phyloP scores from a whole-genome alignment of 1,284 basidiomycete genomes.

The Papiliotrema terrestris region DNA sequence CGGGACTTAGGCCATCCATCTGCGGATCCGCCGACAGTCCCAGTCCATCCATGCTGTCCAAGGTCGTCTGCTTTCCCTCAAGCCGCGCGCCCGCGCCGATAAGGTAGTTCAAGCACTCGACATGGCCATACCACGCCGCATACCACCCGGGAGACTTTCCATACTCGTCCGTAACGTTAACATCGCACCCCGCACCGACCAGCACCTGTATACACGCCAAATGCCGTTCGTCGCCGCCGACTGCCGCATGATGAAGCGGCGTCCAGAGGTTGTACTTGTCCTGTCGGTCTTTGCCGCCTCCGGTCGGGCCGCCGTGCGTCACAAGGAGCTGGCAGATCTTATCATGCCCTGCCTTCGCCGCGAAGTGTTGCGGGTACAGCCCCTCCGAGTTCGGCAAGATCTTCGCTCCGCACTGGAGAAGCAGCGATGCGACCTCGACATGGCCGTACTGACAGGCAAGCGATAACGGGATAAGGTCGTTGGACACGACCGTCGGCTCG shows the following conservation, averaged over 20 bases:
- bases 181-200: slow-evolving; percentile 72
- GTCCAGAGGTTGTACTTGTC: slow-evolving; percentile 99
- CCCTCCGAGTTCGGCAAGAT: slow-evolving; percentile 88
- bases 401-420: slow-evolving; percentile 73
- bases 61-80: slow-evolving; percentile 26
- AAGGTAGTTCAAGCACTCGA: slow-evolving; percentile 70
- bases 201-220: slow-evolving; percentile 71
- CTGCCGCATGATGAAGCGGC: slow-evolving; percentile 91
- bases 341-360: slow-evolving; percentile 89
- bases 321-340: slow-evolving; percentile 79
- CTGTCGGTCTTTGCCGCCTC: slow-evolving; percentile 72
- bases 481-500: slow-evolving; percentile 56
- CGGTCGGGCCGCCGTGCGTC: slow-evolving; percentile 51
- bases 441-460: slow-evolving; percentile 89
- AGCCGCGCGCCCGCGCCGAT: slow-evolving; percentile 55
- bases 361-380: slow-evolving; percentile 95
- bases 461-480: slow-evolving; percentile 81
- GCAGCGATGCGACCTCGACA: slow-evolving; percentile 71
- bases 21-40: slow-evolving; percentile 46
- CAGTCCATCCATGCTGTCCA: slow-evolving; percentile 41
- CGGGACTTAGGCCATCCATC: slow-evolving; percentile 45
- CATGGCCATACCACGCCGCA: slow-evolving; percentile 96
- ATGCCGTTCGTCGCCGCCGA: slow-evolving; percentile 64
- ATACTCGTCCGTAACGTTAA: slow-evolving; percentile 76
- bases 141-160: slow-evolving; percentile 86